Evolutionary conservation across 2,329 filamentous ascomycete species (phyloP).

Genomic region (Alternaria gansuensis): DNA sequence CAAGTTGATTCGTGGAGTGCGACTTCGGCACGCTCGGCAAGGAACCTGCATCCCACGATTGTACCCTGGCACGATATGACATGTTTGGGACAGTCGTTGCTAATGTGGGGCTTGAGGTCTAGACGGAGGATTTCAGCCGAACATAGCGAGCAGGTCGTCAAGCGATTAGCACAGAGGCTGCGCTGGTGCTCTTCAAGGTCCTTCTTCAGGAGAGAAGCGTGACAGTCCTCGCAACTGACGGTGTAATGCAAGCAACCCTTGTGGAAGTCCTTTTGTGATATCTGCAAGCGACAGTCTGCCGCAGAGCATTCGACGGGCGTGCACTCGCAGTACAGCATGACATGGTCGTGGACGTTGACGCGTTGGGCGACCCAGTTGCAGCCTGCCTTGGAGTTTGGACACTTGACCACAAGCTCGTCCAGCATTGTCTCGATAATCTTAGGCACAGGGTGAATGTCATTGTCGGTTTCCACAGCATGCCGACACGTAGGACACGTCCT

Average conservation of each 20-base stretch:
- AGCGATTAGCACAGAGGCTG: constrained; percentile 61
- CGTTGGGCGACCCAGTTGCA: constrained; percentile 64
- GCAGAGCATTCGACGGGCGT: constrained; percentile 63
- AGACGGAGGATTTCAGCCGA: constrained; percentile 53
- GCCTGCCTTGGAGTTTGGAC: constrained; percentile 64
- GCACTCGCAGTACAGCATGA: constrained; percentile 68
- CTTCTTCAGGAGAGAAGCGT: constrained; percentile 62
- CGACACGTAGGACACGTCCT: constrained; percentile 67
- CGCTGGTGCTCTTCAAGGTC: constrained; percentile 62
- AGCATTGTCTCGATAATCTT: constrained; percentile 68
- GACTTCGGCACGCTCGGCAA: constrained; percentile 52
- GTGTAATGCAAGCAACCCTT: constrained; percentile 64
- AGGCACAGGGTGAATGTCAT: constrained; percentile 55
- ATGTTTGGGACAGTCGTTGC: constrained; percentile 54
- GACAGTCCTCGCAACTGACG: constrained; percentile 63
- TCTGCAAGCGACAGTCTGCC: constrained; percentile 60
- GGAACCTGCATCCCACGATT: constrained; percentile 55
- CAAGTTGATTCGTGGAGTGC: constrained; percentile 54
- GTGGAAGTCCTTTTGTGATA: constrained; percentile 64
- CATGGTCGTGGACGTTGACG: constrained; percentile 66
- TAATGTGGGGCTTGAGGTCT: constrained; percentile 54
- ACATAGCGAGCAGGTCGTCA: constrained; percentile 56
- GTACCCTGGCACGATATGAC: constrained; percentile 56
- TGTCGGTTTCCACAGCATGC: constrained; percentile 51
- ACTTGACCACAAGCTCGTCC: constrained; percentile 68